Conservation (phyloP, 176 grass and related monocot genomes). For the Bolboschoenus planiculmis region DNA sequence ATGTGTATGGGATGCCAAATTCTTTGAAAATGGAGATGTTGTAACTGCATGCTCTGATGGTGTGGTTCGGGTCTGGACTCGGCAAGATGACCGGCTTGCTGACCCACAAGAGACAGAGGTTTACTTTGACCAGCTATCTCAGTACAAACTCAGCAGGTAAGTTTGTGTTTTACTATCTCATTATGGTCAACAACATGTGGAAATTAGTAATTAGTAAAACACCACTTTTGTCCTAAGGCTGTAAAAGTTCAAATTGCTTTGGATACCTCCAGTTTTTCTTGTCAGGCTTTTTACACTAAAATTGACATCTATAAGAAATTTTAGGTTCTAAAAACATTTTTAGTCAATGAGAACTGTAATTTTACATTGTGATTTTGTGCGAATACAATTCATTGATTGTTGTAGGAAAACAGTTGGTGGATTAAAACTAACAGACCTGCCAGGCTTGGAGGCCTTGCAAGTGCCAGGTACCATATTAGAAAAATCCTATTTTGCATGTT, state of each 20-base stretch:
- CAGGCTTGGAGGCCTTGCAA: slow-evolving; percentile 88
- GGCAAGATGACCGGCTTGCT: slow-evolving; percentile 34
- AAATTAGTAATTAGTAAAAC: background rate
- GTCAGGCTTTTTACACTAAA: background rate
- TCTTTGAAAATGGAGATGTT: slow-evolving; percentile 86
- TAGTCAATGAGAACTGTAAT: background rate
- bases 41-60: slow-evolving; percentile 90
- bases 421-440: slow-evolving; percentile 83
- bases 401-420: slow-evolving; percentile 88
- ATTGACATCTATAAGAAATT: background rate
- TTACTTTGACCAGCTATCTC: slow-evolving; percentile 70
- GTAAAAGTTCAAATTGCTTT: background rate
- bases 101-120: slow-evolving; percentile 57
- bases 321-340: slow-evolving; percentile 3
- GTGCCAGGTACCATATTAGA: slow-evolving; percentile 45
- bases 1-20: slow-evolving; percentile 91
- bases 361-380: background rate
- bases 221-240: background rate
- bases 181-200: background rate
- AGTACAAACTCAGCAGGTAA: slow-evolving; percentile 59
- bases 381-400: background rate
- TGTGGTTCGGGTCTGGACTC: slow-evolving; percentile 69
- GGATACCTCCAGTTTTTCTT: background rate
- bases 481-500: slow-evolving; percentile 5
- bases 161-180: background rate